phyloP scores from a whole-genome alignment of 768 basidiomycete species.

The Vishniacozyma victoriae region DNA sequence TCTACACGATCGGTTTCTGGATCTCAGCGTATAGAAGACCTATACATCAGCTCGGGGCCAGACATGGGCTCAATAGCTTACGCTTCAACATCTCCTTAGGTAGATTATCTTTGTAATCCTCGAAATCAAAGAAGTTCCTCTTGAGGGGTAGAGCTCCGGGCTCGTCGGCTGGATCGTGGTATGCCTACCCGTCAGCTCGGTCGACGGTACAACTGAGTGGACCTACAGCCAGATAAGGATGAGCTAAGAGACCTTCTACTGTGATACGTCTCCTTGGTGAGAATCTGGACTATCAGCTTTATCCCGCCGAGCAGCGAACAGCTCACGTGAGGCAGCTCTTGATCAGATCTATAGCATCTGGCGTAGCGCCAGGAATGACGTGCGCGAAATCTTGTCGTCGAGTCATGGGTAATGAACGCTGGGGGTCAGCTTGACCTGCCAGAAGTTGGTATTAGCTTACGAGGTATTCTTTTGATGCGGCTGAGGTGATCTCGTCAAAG shows the following conservation, averaged over 20 bases:
- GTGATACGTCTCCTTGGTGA: constrained; percentile 77
- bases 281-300: constrained; percentile 51
- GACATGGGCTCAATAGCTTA: constrained; percentile 9
- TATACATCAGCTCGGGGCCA: not conserved
- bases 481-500: constrained; percentile 84
- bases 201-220: not conserved
- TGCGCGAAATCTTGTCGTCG: constrained; percentile 65
- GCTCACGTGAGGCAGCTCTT: constrained; percentile 40
- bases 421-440: not conserved
- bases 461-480: constrained; percentile 51
- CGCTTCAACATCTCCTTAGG: constrained; percentile 46
- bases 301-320: not conserved
- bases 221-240: constrained; percentile 73
- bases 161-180: constrained; percentile 85
- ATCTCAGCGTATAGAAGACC: constrained; percentile 34
- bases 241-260: constrained; percentile 76
- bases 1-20: constrained; percentile 19
- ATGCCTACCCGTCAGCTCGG: constrained; percentile 54
- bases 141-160: constrained; percentile 58
- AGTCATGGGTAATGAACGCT: constrained; percentile 75
- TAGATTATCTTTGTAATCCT: constrained; percentile 41
- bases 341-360: constrained; percentile 46
- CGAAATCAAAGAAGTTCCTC: constrained; percentile 49
- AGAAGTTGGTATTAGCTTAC: not conserved
- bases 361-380: constrained; percentile 70